phyloP scores from a whole-genome alignment of 441 rosid species.

The Eutrema salsugineum region DNA sequence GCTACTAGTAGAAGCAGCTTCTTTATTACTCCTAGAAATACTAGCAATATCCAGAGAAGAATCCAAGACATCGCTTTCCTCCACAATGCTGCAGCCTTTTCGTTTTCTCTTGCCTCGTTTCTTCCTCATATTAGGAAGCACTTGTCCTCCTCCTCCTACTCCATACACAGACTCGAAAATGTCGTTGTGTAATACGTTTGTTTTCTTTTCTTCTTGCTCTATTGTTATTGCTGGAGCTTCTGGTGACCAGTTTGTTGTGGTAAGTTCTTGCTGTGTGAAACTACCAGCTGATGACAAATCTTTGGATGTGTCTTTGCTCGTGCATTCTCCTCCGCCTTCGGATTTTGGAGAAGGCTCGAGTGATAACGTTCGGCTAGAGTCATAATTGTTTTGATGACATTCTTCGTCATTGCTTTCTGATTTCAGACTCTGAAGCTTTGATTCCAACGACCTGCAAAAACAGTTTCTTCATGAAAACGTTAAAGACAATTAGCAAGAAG shows the following conservation, averaged over 20 bases:
- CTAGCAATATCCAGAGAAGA: constrained; percentile 37
- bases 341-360: constrained; percentile 46
- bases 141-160: constrained; percentile 37
- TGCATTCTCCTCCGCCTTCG: constrained; percentile 47
- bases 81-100: constrained; percentile 56
- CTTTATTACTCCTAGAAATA: constrained; percentile 47
- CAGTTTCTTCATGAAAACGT: not conserved
- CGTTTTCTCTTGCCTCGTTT: constrained; percentile 89
- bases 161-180: constrained; percentile 35
- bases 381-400: constrained; percentile 36
- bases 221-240: constrained; percentile 40
- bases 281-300: constrained; percentile 83
- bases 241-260: constrained; percentile 48
- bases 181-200: constrained; percentile 22
- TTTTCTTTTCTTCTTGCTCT: constrained; percentile 30
- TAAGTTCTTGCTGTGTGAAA: constrained; percentile 59
- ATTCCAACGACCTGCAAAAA: constrained; percentile 66
- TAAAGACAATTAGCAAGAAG: not conserved
- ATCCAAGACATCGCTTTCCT: constrained; percentile 59
- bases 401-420: constrained; percentile 47
- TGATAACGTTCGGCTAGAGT: constrained; percentile 66
- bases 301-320: constrained; percentile 57
- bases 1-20: constrained; percentile 40
- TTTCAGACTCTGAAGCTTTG: constrained; percentile 71
- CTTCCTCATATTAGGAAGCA: constrained; percentile 42